These are phyloP conservation scores for Phylloporus scabripes DNA, from an alignment of 768 basidiomycete species.

Conservation along the genomic window DNA sequence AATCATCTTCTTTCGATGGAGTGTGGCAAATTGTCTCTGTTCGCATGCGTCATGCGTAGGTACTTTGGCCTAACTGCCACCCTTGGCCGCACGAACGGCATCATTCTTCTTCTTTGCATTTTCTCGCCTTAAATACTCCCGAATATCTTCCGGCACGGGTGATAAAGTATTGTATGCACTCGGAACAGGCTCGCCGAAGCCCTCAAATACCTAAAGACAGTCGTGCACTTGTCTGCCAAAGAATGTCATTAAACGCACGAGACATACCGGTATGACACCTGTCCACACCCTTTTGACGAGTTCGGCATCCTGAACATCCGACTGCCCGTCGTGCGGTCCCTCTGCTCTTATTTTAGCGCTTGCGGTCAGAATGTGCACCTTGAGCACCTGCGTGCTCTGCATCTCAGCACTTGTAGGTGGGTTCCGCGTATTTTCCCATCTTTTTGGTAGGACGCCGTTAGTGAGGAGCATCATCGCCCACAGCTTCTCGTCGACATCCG, in stretches of 20 bases:
- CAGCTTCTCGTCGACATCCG: constrained; percentile 18
- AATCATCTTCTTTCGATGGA: neutral
- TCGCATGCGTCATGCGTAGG: neutral
- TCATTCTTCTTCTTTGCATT: constrained; percentile 23
- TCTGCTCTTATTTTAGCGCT: constrained; percentile 23
- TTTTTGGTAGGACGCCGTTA: constrained; percentile 17
- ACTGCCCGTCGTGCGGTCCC: constrained; percentile 19
- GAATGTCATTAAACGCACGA: neutral
- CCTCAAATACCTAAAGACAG: constrained; percentile 17
- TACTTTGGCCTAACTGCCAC: constrained; percentile 31
- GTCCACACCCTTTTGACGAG: constrained; percentile 19
- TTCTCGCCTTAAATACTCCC: constrained; percentile 19
- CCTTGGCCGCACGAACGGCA: constrained; percentile 17
- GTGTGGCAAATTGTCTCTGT: neutral
- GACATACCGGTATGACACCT: constrained; percentile 21
- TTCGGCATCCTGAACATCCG: constrained; percentile 13
- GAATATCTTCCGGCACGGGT: constrained; percentile 15
- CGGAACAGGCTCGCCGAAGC: constrained; percentile 22
- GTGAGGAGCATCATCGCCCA: constrained; percentile 23
- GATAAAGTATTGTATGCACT: constrained; percentile 16
- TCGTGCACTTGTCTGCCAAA: neutral
- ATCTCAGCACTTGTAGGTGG: constrained; percentile 20
- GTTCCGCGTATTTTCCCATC: constrained; percentile 19
- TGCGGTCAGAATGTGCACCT: constrained; percentile 17
- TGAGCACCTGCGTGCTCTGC: constrained; percentile 22